phyloP scores from a whole-genome alignment of 345 rosid genomes.

The Nasturtium officinale region DNA sequence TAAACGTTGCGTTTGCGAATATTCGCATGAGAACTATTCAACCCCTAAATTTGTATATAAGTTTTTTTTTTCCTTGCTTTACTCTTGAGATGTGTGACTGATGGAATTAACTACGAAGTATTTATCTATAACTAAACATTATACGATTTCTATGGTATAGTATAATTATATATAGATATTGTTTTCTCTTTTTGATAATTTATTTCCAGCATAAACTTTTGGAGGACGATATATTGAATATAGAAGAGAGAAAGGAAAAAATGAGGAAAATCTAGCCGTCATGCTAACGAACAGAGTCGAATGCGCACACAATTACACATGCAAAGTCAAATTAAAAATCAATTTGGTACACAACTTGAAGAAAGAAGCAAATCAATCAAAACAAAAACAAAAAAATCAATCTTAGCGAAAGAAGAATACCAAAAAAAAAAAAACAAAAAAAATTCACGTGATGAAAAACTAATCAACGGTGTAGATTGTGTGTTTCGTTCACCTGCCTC shows the following conservation, averaged over 20 bases:
- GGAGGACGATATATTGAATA: background rate
- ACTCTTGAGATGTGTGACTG: no score
- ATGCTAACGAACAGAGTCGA: background rate
- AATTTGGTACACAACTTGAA: slow-evolving; percentile 27
- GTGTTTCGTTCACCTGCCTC: background rate
- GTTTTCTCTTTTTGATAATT: background rate
- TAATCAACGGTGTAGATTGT: slow-evolving; percentile 31
- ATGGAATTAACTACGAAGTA: no score
- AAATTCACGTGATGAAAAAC: slow-evolving; percentile 24
- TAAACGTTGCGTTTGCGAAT: no score
- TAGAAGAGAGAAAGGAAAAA: background rate
- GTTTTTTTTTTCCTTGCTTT: no score
- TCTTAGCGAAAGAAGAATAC: background rate
- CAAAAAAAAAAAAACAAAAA: background rate
- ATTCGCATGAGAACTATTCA: no score
- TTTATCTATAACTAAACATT: no score
- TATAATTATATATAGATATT: background rate
- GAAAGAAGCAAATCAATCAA: background rate
- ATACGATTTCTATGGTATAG: no score
- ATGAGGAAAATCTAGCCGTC: background rate
- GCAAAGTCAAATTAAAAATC: slow-evolving; percentile 32
- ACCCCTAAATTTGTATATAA: no score
- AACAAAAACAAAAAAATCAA: background rate
- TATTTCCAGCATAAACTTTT: background rate
- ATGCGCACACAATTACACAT: slow-evolving; percentile 1